Base-by-base conservation (phyloP, 306 rosid genomes). In the Spatholobus suberectus region DNA sequence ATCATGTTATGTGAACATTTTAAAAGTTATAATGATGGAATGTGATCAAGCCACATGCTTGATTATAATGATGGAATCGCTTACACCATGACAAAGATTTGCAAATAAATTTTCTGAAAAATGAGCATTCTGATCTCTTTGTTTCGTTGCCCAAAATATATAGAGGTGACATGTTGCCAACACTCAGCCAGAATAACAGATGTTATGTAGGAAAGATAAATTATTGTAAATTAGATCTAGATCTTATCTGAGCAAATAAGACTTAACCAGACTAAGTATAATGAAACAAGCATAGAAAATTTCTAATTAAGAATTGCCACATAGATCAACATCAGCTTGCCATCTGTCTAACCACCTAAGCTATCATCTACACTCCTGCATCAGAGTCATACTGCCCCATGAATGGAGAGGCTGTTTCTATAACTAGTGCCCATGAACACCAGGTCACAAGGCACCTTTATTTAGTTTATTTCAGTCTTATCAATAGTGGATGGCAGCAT, bases 401-500 rank as follows among this genome's bases (percentile, higher is more conserved):
- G 59, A 52, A 52, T 18, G 59, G 59, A 52, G 59, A 52, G 26
- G 26, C 26, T 52, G 26, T 20, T 12, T 34, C 23, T 62, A 62
- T n/a, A 62, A 62, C 40, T 15, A 63, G 24, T 15, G 24, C 20
- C 24, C 70, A 34, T 63, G 41, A 63, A 8, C 44, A 17, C 44
- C 24, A 34, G 44, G 44, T 63, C 70, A 63, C 59, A 17, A 26
- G 40, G 59, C 46, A 68, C 27, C 57, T 24, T 68, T 44, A 26
- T 58, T 40, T 59, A 34, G 58, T 23, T 24, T 79, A 70, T 52
- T n/a, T n/a, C n/a, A n/a, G n/a, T n/a, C n/a, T n/a, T n/a, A n/a
- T n/a, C n/a, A n/a, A n/a, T n/a, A n/a, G n/a, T n/a, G n/a, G n/a
- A n/a, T n/a, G n/a, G n/a, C n/a, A n/a, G n/a, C n/a, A n/a, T n/a